Base-by-base conservation (phyloP, 306 rosid genomes). In the Geum urbanum region DNA sequence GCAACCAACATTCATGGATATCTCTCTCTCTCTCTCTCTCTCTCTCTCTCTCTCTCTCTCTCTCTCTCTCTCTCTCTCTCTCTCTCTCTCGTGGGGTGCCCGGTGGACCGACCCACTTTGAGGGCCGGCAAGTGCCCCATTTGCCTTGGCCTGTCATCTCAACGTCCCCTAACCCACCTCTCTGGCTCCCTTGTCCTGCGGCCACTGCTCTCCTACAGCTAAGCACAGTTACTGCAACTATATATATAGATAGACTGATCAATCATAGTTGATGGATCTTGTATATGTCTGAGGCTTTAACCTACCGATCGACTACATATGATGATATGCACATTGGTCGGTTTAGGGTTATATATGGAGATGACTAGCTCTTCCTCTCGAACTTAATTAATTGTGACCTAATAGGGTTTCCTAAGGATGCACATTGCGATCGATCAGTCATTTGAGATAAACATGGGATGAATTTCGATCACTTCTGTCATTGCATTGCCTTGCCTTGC, bases 31-130 rank as follows among this genome's bases (percentile, higher is more conserved):
- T 57, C 43, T 12, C 19, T 59, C 65, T 18, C 43, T 54, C 55
- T 55, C 74, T 8, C 22, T n/a, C 53, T 41, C 63, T 57, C 63
- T 5, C 63, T 57, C 43, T 12, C 19, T 59, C 65, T 18, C 43
- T 54, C 55, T 55, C 74, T 8, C 22, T n/a, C 53, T 8, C 22
- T n/a, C 53, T 41, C 63, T 57, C 63, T 5, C 63, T 57, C 43
- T 12, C 19, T 59, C 65, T 18, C 43, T 54, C 55, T 55, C 74
- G 55, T 70, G 55, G 67, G 74, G 65, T 24, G 74, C 27, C 53
- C 45, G 65, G 74, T 70, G 74, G 74, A 56, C 74, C 74, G 45
- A 56, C 74, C 78, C 78, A 74, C 72, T 35, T 4, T 35, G 46
- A 12, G 65, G 40, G 65, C 45, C 65, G 65, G 65, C 65, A 46